Conservation (phyloP, 208 protist genomes). For the Wallacemonas sp. region DNA sequence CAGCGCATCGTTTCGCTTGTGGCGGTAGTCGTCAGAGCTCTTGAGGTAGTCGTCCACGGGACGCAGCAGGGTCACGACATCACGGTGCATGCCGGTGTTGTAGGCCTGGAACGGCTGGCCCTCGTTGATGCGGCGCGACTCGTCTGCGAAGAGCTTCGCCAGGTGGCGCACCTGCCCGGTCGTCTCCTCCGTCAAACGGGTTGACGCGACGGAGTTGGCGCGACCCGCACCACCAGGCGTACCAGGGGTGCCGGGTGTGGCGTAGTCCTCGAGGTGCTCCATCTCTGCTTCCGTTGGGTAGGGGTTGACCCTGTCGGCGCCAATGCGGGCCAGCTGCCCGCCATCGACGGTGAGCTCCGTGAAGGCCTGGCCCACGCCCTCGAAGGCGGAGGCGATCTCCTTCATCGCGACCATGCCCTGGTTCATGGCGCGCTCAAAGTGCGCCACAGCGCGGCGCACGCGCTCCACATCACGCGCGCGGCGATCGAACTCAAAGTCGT, state of each 20-base stretch:
- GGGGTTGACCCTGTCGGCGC: constrained; percentile 20
- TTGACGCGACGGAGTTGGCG: constrained; percentile 32
- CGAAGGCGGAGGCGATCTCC: constrained; percentile 57
- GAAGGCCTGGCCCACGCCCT: constrained; percentile 59
- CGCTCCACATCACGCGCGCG: constrained; percentile 42
- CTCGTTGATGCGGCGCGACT: constrained; percentile 55
- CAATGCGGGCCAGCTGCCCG: constrained; percentile 1
- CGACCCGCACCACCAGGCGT: background rate
- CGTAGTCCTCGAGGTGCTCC: constrained; percentile 18
- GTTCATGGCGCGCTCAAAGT: constrained; percentile 51
- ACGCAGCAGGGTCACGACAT: constrained; percentile 51
- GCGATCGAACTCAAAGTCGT: constrained; percentile 62
- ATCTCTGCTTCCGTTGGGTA: constrained; percentile 37
- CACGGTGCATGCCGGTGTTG: constrained; percentile 64
- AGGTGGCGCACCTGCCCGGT: constrained; percentile 47
- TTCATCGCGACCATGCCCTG: constrained; percentile 73
- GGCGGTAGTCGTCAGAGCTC: constrained; percentile 26
- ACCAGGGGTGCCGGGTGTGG: background rate
- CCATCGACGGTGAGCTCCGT: constrained; percentile 46
- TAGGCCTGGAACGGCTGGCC: constrained; percentile 54
- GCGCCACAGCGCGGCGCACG: constrained; percentile 37
- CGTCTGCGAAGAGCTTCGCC: constrained; percentile 50
- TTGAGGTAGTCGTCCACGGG: constrained; percentile 60
- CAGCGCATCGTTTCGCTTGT: constrained; percentile 36
- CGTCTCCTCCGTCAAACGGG: constrained; percentile 41